phyloP scores from a whole-genome alignment of 176 grass and related monocot genomes.

The Phoenix dactylifera region DNA sequence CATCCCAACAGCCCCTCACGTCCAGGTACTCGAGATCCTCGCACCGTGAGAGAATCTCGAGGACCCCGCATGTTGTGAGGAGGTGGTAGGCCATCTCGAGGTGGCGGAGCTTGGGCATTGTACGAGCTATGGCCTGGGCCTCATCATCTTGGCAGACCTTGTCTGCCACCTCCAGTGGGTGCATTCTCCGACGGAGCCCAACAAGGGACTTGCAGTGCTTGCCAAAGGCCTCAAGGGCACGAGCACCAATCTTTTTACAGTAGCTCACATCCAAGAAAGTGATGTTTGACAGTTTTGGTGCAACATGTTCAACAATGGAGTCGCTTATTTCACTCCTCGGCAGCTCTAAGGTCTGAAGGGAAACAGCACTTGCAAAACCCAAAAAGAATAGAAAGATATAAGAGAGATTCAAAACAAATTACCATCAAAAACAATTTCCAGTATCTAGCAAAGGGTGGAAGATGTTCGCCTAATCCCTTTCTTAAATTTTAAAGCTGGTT shows the following conservation, averaged over 20 bases:
- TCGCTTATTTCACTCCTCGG: constrained; percentile 91
- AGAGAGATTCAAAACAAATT: too few species aligned
- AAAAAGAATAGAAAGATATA: not conserved
- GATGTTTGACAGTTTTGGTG: constrained; percentile 45
- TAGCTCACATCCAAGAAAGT: constrained; percentile 87
- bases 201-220: constrained; percentile 49
- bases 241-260: constrained; percentile 72
- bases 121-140: constrained; percentile 65
- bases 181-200: constrained; percentile 71
- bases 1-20: constrained; percentile 87
- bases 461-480: too few species aligned
- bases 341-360: constrained; percentile 66
- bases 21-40: constrained; percentile 68
- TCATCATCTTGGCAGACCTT: constrained; percentile 81
- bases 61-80: constrained; percentile 44
- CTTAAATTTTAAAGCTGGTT: too few species aligned
- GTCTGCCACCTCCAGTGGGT: constrained; percentile 61
- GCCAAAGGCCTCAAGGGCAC: constrained; percentile 82
- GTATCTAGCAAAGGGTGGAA: too few species aligned
- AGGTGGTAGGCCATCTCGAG: constrained; percentile 80
- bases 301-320: constrained; percentile 50
- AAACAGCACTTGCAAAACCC: constrained; percentile 33
- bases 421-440: not conserved
- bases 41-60: constrained; percentile 61
- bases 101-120: constrained; percentile 76